phyloP scores from a whole-genome alignment of 73 alveolate genomes.

The Durusdinium trenchii region DNA sequence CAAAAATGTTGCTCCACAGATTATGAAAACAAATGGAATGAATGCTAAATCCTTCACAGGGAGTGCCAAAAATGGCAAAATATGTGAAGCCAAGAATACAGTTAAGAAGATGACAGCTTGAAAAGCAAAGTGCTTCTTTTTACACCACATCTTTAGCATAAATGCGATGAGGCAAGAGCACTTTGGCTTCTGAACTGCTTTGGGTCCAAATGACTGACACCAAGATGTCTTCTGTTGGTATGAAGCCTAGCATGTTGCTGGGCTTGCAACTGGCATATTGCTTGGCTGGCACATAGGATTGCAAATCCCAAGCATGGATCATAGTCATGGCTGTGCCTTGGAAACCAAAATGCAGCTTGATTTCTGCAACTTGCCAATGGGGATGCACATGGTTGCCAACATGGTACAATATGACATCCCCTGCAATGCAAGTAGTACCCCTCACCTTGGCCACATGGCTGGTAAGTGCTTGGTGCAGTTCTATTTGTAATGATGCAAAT shows the following conservation, averaged over 20 bases:
- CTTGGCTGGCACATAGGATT: not conserved
- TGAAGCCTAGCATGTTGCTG: not conserved
- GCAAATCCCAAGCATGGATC: not conserved
- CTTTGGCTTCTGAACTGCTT: not conserved
- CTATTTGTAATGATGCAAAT: no score
- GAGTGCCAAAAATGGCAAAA: no score
- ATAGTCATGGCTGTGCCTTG: no score
- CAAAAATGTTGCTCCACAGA: no score
- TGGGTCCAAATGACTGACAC: not conserved
- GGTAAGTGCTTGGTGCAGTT: not conserved
- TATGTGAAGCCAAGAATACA: no score
- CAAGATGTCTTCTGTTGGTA: not conserved
- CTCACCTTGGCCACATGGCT: not conserved
- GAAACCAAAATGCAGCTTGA: not conserved
- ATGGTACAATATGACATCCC: not conserved
- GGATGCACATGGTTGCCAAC: slow-evolving; percentile 10
- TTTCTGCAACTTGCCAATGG: not conserved
- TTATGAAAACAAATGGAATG: no score
- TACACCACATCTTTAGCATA: not conserved
- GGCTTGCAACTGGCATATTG: not conserved
- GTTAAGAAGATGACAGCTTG: no score
- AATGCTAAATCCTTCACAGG: no score
- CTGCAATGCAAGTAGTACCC: not conserved
- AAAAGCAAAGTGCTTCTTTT: no score
- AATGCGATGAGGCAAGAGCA: slow-evolving; percentile 21